Evolutionary conservation across 345 rosid species (phyloP), one percentile per base, ranked within the genome.

Genomic region (Hirschfeldia incana): DNA sequence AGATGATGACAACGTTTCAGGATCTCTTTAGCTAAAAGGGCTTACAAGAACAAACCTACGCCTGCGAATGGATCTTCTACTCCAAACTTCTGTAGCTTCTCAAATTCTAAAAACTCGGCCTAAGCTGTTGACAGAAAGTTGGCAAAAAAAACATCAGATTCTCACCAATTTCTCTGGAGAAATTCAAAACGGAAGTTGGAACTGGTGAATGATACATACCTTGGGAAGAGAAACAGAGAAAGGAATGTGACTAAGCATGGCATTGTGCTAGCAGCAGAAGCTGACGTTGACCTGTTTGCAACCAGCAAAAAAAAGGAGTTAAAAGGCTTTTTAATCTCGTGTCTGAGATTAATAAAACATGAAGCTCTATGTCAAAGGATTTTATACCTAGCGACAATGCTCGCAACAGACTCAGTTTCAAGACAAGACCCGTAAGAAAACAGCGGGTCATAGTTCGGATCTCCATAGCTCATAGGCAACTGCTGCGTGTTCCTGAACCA

Each of bases 401-500:
- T 88, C 0, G 87, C 78, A 71, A 85, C 81, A 4, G 92, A 86
- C 60, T 90, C 88, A 1, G 97, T 92, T 83, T 87, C 86, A 59
- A 95, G 91, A 80, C 98, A 98, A 81, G 80, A 85, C 15, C 90
- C 97, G 36, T 88, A 86, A 72, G 98, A 88, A 79, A 89, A 95
- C 30, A 93, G 93, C 0, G 99, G 98, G 32, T 93, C 94, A 65
- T 93, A 93, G 73, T 88, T 84, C 51, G 82, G 30, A 74, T 95
- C 98, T 76, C 89, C 96, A 73, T 85, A 83, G 81, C 85, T 90
- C 98, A 95, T 95, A 1, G 99, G 99, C 77, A 95, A 85, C 82
- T 93, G 99, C 79, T 92, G 94, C 55, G 87, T 92, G 29, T 84
- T 83, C 78, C 79, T 95, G 78, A 95, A 93, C 99, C 99, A 93